phyloP scores from a whole-genome alignment of 139 green algal genomes.

The Chlorella sp. region DNA sequence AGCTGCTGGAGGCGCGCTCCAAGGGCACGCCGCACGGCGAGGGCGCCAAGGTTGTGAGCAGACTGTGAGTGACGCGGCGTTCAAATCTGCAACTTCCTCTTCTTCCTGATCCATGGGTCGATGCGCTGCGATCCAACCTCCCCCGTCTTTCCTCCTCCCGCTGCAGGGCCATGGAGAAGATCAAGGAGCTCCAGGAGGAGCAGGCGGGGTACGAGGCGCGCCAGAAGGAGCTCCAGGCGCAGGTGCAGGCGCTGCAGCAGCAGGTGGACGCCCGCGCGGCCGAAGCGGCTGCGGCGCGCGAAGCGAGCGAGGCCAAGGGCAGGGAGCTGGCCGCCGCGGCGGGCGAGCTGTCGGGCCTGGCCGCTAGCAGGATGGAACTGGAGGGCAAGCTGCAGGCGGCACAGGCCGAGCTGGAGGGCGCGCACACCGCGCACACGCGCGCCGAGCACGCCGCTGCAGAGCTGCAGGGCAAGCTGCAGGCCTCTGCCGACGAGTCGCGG shows the following conservation, averaged over 20 bases:
- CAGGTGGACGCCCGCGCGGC: background rate
- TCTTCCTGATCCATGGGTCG: too few species aligned
- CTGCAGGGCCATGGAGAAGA: constrained; percentile 1
- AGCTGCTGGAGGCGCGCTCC: constrained; percentile 2
- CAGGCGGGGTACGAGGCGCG: background rate
- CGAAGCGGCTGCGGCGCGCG: background rate
- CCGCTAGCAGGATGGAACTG: too few species aligned
- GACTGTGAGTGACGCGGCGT: too few species aligned
- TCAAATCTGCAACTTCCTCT: background rate
- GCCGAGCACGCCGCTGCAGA: too few species aligned
- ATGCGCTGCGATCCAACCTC: background rate
- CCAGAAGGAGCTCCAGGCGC: constrained; percentile 6
- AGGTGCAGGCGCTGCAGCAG: background rate
- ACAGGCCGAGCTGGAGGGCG: too few species aligned
- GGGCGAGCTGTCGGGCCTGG: too few species aligned
- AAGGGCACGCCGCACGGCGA: constrained; percentile 16
- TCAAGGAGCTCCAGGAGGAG: constrained; percentile 15
- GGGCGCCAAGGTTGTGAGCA: too few species aligned
- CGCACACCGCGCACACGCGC: too few species aligned
- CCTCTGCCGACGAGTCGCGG: too few species aligned
- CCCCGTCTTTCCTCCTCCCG: background rate
- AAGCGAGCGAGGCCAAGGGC: background rate
- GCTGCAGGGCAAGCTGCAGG: too few species aligned
- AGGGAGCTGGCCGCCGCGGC: too few species aligned
- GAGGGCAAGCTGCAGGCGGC: too few species aligned